phyloP scores from a whole-genome alignment of 192 early-diverging fungal species.

The Coemansia sp. region DNA sequence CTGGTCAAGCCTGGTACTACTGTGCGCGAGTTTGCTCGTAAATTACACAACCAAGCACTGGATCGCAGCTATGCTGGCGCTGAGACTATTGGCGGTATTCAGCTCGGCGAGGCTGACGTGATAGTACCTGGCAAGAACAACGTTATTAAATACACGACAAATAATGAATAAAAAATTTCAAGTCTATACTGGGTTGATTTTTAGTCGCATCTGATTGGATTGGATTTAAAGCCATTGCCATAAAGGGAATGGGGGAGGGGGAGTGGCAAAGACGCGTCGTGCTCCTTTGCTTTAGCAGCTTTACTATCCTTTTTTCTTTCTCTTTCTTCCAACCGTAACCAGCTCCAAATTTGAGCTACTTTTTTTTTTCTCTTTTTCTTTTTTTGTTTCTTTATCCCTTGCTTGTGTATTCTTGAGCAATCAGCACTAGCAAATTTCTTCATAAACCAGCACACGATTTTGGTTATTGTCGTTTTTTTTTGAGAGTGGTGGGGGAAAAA shows the following conservation, averaged over 20 bases:
- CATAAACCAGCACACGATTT: no score
- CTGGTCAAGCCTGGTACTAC: conserved; percentile 72
- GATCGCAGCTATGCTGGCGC: conserved; percentile 68
- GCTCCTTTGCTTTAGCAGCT: not conserved
- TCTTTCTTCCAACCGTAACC: not conserved
- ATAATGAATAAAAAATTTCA: not conserved
- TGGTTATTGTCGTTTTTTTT: no score
- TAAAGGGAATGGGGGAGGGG: not conserved
- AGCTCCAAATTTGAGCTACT: conserved; percentile 2
- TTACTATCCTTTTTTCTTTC: conserved; percentile 1
- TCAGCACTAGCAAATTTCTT: no score
- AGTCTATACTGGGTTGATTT: no score
- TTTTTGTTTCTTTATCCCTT: not conserved
- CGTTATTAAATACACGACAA: conserved; percentile 25
- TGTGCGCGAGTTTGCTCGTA: conserved; percentile 74
- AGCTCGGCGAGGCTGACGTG: conserved; percentile 61
- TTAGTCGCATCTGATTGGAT: no score
- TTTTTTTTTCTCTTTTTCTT: conserved; percentile 3
- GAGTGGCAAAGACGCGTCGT: conserved; percentile 7
- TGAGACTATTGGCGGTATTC: conserved; percentile 74
- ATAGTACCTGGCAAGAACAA: conserved; percentile 52
- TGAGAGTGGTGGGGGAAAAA: no score
- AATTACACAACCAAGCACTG: conserved; percentile 55
- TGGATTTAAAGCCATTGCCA: not conserved
- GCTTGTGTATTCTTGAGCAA: not conserved